Base-by-base conservation (phyloP, 2,329 filamentous ascomycete genomes). In the Bisporella sp. region DNA sequence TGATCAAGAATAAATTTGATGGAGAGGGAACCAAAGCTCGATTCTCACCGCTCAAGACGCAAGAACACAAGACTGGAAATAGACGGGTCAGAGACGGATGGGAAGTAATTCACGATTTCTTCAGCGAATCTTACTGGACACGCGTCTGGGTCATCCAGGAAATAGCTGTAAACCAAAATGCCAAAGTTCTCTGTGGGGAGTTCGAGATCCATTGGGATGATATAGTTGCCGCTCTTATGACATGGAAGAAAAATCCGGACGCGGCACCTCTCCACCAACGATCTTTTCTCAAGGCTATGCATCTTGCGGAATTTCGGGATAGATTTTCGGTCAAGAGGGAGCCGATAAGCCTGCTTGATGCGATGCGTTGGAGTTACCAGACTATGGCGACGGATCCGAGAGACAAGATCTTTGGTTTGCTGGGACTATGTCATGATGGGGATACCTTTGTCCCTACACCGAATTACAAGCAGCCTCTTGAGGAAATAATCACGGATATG, bases 351-450 rank as follows among this genome's bases (percentile, higher is more conserved):
- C 28, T 42, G 8, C 21, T 42, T 8, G 41, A 42, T 11, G 41
- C 41, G 2, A 8, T 42, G 8, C 8, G 28, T 30, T 6, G 29
- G 28, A 46, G 48, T 30, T 29, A 32, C n/a, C n/a, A 32, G 9
- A 31, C 48, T 5, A 33, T 50, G 40, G 41, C 47, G 11, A 52
- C 49, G 6, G 46, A 52, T 29, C 21, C 46, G 6, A 39, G 47
- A 33, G 52, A 52, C 44, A 52, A 52, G 35, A 32, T 52, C 21
- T 54, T 54, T 51, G 52, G 49, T 8, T 41, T 54, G 6, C 21
- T 54, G 6, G 39, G 44, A 29, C 42, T 52, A 6, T 35, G 30
- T 31, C 47, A 50, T n/a, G 47, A 54, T 29, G 35, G 48, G 4
- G 35, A 6, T 9, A 29, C 11, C 6, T 50, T 40, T 40, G 42